Conservation (phyloP, 2,329 filamentous ascomycete genomes). For the Pleoardoris graminearum region DNA sequence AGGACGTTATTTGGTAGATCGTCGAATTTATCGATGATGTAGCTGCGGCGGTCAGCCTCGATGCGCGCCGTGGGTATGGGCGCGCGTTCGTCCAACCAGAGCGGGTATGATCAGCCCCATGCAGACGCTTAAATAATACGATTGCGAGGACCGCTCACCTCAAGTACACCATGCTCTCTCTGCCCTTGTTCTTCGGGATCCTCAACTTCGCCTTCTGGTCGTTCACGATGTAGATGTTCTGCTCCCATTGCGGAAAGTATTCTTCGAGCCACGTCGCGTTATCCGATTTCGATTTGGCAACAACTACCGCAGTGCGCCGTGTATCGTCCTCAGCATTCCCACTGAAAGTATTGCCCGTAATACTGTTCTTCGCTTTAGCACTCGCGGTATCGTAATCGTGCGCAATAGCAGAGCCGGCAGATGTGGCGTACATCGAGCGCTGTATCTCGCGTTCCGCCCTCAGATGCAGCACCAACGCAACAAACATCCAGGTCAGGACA, state of each 20-base stretch:
- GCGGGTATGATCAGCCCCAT: not conserved
- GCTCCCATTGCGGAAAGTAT: conserved; percentile 46
- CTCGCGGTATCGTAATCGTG: not conserved
- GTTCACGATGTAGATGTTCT: conserved; percentile 51
- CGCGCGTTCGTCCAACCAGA: not conserved
- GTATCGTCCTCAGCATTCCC: conserved; percentile 14
- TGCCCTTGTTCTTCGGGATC: conserved; percentile 53
- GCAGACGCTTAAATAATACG: not conserved
- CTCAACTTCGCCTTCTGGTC: conserved; percentile 43
- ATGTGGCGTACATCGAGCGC: conserved; percentile 24
- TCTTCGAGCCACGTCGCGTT: conserved; percentile 48
- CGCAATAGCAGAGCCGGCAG: conserved; percentile 11
- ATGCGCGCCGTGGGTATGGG: not conserved
- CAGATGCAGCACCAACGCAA: conserved; percentile 34
- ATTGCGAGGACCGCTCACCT: conserved; percentile 42
- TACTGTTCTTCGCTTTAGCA: conserved; percentile 1
- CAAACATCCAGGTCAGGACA: conserved; percentile 24
- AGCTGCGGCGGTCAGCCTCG: conserved; percentile 28
- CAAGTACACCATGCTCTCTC: conserved; percentile 56
- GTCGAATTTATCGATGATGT: conserved; percentile 48
- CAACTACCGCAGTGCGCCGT: conserved; percentile 39
- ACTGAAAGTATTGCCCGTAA: not conserved
- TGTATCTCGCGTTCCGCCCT: conserved; percentile 29
- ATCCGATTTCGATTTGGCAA: conserved; percentile 45
- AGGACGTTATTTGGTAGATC: conserved; percentile 46